Conservation (phyloP, 2,329 filamentous ascomycete genomes). For the Neurospora sp. region DNA sequence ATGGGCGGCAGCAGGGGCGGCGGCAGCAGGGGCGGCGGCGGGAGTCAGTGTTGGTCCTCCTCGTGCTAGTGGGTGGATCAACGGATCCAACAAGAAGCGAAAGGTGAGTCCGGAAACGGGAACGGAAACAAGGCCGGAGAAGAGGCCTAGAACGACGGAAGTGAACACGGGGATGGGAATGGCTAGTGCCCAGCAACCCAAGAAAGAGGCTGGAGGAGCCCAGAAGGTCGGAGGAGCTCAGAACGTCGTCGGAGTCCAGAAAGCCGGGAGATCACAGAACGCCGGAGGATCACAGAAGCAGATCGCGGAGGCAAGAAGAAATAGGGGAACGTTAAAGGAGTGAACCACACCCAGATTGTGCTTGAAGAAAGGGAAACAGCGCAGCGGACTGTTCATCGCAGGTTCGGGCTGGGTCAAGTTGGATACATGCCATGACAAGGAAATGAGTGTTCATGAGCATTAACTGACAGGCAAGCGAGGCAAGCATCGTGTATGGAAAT, state of each 20-base stretch:
- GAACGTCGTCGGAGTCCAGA: fast-evolving
- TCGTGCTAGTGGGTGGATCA: not conserved
- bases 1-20: not conserved
- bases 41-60: not conserved
- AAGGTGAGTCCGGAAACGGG: not conserved
- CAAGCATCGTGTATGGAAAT: not conserved
- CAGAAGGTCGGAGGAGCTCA: not conserved
- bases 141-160: not conserved
- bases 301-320: too few species aligned
- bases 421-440: not conserved
- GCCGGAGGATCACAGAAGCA: not conserved
- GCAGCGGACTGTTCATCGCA: not conserved
- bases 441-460: not conserved
- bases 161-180: not conserved
- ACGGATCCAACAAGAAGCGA: not conserved
- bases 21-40: too few species aligned
- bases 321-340: too few species aligned
- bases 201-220: not conserved
- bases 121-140: not conserved
- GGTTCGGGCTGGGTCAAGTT: not conserved
- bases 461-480: not conserved
- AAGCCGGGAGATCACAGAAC: fast-evolving
- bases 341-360: not conserved
- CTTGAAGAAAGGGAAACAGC: not conserved
- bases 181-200: not conserved